Percentiles rank a stretch among this genome's conserved stretches.
phyloP scores from a whole-genome alignment of 805 yeast genomes.

The Pichia exigua region DNA sequence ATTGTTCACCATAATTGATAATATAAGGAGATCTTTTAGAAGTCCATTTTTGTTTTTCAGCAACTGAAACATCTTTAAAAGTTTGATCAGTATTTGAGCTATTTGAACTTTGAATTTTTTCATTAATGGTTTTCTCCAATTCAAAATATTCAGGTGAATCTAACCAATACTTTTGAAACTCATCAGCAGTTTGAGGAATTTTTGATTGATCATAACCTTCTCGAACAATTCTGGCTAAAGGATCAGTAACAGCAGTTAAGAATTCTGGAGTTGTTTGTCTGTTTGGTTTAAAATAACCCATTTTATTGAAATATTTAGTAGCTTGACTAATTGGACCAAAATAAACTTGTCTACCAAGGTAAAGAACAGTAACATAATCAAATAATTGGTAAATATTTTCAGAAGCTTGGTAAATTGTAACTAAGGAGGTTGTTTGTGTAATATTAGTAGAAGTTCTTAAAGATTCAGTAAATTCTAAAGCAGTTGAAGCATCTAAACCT shows the following conservation, averaged over 20 bases:
- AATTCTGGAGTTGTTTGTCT: slow-evolving; percentile 66
- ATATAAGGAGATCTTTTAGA: slow-evolving; percentile 30
- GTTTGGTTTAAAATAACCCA: slow-evolving; percentile 57
- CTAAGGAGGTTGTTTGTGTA: slow-evolving; percentile 46
- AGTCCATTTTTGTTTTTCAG: slow-evolving; percentile 33
- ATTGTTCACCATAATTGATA: slow-evolving; percentile 42
- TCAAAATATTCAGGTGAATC: slow-evolving; percentile 44
- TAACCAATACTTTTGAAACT: slow-evolving; percentile 55
- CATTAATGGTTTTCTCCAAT: slow-evolving; percentile 29
- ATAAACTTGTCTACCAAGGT: slow-evolving; percentile 54
- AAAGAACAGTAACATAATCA: slow-evolving; percentile 55
- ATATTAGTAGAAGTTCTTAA: slow-evolving; percentile 52
- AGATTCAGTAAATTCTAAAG: slow-evolving; percentile 57
- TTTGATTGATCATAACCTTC: slow-evolving; percentile 37
- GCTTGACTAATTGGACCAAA: slow-evolving; percentile 51
- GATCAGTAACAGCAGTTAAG: slow-evolving; percentile 63
- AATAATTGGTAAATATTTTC: slow-evolving; percentile 55
- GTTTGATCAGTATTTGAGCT: slow-evolving; percentile 26
- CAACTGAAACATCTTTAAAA: slow-evolving; percentile 22
- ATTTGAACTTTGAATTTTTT: slow-evolving; percentile 25
- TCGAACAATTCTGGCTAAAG: slow-evolving; percentile 43
- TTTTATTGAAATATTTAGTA: slow-evolving; percentile 43
- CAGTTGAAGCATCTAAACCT: slow-evolving; percentile 66
- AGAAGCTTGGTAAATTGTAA: slow-evolving; percentile 63
- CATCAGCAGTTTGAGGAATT: slow-evolving; percentile 49